Evolutionary conservation across 768 basidiomycete species (phyloP), one percentile per base, ranked within the genome.

Genomic region (Boletus eberwhitei): DNA sequence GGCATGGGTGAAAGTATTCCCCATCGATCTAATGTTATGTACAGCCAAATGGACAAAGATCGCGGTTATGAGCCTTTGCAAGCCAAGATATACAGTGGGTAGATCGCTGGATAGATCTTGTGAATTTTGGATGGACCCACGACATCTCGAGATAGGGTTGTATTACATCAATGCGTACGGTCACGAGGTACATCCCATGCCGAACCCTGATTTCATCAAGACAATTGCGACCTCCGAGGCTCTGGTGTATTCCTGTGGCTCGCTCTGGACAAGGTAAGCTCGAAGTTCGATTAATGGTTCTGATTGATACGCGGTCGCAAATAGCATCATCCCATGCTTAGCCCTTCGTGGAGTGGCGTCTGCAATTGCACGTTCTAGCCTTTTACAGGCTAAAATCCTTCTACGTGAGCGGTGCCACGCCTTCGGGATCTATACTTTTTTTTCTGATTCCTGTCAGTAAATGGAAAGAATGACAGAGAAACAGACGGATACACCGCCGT

Each of bases 101-200:
- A 52, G 53, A 62, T 70, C 62, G 29, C 8, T 45, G n/a, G 16
- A 54, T 35, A 42, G 53, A 62, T 62, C 63, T 59, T 14, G 32
- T 42, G 43, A 37, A 42, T 34, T 47, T 29, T 31, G 48, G 22
- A 19, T 13, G 44, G 13, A 50, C 37, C 26, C 39, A 63, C 32
- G 16, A 17, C 34, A 53, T 63, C 53, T 57, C 12, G 54, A 52
- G 45, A 37, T 62, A 90, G 88, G 86, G 55, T 68, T 96, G 29
- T 89, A 84, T 68, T 94, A 96, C 70, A 92, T 95, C 72, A 95
- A 95, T 67, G 82, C 85, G 8, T 95, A 93, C 62, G 92, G 92
- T 11, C 87, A 87, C 72, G 92, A 96, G 73, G 88, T 97, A n/a
- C 85, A 90, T 64, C 94, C 94, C 17, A 77, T 82, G 39, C 93